phyloP scores from a whole-genome alignment of 1,284 basidiomycete genomes.

The Fomitopsis pinicola region DNA sequence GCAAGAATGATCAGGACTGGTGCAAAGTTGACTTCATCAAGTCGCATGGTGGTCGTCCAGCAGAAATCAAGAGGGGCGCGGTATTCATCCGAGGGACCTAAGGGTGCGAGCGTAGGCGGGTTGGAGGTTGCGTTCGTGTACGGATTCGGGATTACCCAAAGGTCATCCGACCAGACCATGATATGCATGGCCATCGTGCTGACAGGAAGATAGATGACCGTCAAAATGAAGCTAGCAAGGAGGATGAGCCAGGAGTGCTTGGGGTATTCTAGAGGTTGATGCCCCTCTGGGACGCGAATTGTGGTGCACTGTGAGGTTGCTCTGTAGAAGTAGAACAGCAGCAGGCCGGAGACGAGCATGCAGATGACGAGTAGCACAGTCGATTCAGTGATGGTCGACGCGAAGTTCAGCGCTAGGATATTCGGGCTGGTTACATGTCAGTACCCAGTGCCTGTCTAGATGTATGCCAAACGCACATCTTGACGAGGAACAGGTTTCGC shows the following conservation, averaged over 20 bases:
- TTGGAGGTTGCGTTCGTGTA: slow-evolving; percentile 55
- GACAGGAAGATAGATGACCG: slow-evolving; percentile 64
- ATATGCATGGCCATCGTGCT: slow-evolving; percentile 71
- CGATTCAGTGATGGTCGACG: slow-evolving; percentile 48
- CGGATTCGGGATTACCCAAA: slow-evolving; percentile 70
- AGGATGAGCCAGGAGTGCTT: slow-evolving; percentile 49
- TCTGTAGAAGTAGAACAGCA: slow-evolving; percentile 55
- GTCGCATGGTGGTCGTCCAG: slow-evolving; percentile 72
- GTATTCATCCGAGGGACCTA: slow-evolving; percentile 54
- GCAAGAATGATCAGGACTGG: slow-evolving; percentile 61
- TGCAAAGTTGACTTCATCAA: slow-evolving; percentile 70
- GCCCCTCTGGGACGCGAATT: slow-evolving; percentile 49
- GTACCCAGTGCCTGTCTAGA: slow-evolving; percentile 5
- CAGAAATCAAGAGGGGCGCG: slow-evolving; percentile 73
- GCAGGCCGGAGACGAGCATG: slow-evolving; percentile 44
- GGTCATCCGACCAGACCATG: slow-evolving; percentile 68
- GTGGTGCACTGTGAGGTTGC: slow-evolving; percentile 45
- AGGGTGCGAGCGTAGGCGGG: slow-evolving; percentile 42
- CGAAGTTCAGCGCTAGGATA: slow-evolving; percentile 65
- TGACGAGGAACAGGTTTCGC: slow-evolving; percentile 57
- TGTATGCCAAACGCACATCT: slow-evolving; percentile 43
- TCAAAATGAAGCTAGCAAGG: slow-evolving; percentile 57
- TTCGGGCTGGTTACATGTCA: slow-evolving; percentile 48
- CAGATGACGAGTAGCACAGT: slow-evolving; percentile 52
- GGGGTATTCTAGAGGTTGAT: slow-evolving; percentile 40